Base-by-base conservation (phyloP, 2,329 filamentous ascomycete species). In the Sporothrix dimorphospora region DNA sequence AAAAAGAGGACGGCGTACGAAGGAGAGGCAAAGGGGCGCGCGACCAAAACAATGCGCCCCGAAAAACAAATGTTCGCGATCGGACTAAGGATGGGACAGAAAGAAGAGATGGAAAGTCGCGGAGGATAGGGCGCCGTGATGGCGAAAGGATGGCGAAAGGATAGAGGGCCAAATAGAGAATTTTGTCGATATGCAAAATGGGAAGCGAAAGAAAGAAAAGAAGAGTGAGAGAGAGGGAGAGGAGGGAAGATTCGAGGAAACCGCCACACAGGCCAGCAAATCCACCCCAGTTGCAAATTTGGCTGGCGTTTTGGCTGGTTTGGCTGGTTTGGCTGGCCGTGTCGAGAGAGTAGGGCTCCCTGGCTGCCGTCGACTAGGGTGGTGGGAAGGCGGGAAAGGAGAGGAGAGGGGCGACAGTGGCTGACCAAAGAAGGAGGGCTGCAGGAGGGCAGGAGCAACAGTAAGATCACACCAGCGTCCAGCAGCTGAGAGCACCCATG, bases 201-300 rank as follows among this genome's bases (percentile, higher is more conserved):
- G 71, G 38, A 49, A 68, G 21, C 40, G 47, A 68, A 66, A 71
- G 47, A 70, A 53, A 49, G 49, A 47, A 61, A 55, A 16, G 24
- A 55, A 66, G 70, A 59, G 66, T 40, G 42, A 65, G 55, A 63
- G 53, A 67, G 34, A 69, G 34, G 42, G 42, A 34, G 61, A 69
- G 38, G 63, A 27, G 61, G 51, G 61, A 63, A 55, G 42, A 71
- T 47, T 30, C 47, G 66, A 73, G 51, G 45, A 71, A 74, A 59
- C 73, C 69, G 71, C 74, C 71, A 75, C 74, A 72, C 73, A 71
- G 57, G 6, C 55, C 55, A 71, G 69, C 55, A 47, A 69, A 71
- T 55, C 34, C 40, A 70, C 45, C 24, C 42, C 61, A 63, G 71
- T 49, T 65, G 40, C 45, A 65, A 66, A 65, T 72, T 70, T 70